phyloP scores from a whole-genome alignment of 768 basidiomycete species.

The Dentipellis fragilis region DNA sequence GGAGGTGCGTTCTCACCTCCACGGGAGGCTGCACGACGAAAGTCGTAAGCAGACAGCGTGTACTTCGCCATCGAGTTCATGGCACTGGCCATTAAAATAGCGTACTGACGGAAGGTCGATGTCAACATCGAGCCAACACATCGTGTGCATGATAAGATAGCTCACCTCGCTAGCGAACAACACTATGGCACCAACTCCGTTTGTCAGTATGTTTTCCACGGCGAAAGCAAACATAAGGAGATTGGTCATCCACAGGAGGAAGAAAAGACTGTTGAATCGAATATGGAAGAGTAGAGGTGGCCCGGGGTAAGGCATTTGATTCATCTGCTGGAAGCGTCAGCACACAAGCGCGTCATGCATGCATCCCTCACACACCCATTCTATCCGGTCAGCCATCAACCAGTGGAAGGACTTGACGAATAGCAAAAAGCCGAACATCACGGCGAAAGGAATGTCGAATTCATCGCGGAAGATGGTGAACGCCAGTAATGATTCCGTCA shows the following conservation, averaged over 20 bases:
- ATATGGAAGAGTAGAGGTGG: constrained; percentile 78
- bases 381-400: constrained; percentile 90
- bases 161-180: constrained; percentile 90
- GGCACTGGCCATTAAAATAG: constrained; percentile 76
- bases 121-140: constrained; percentile 9
- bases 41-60: constrained; percentile 68
- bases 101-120: constrained; percentile 47
- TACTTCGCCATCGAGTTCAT: constrained; percentile 78
- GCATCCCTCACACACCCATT: constrained; percentile 64
- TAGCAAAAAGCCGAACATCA: constrained; percentile 91
- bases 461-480: constrained; percentile 97
- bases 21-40: constrained; percentile 63
- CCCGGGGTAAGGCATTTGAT: constrained; percentile 85
- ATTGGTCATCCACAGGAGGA: constrained; percentile 68
- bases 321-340: constrained; percentile 63
- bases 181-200: constrained; percentile 85
- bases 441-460: constrained; percentile 83
- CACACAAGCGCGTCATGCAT: background rate
- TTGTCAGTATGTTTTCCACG: constrained; percentile 65
- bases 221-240: constrained; percentile 70
- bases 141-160: constrained; percentile 6
- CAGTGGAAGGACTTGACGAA: constrained; percentile 98
- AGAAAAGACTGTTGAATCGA: constrained; percentile 66
- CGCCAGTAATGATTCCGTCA: constrained; percentile 92
- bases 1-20: constrained; percentile 81